phyloP scores from a whole-genome alignment of 345 rosid genomes.

The Streptanthus diversifolius region DNA sequence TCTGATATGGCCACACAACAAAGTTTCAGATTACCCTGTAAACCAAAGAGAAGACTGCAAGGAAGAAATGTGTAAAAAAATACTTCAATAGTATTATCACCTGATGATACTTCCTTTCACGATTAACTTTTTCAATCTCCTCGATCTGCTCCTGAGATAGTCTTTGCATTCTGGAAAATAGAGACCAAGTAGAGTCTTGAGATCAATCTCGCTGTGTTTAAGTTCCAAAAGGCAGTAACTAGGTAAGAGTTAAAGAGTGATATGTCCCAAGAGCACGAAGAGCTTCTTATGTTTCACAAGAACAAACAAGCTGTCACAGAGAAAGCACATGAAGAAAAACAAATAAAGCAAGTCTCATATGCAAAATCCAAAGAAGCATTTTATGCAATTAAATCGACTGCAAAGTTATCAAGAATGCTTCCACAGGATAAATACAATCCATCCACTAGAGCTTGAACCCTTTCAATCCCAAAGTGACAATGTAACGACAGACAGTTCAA shows the following conservation, averaged over 20 bases:
- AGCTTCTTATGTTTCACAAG: conserved; percentile 2
- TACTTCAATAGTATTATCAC: conserved; percentile 35
- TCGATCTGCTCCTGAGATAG: conserved; percentile 74
- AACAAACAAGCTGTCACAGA: conserved; percentile 5
- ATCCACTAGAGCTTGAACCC: background rate
- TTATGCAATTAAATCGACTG: background rate
- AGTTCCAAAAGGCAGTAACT: background rate
- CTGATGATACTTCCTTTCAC: conserved; percentile 96
- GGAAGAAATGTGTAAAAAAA: background rate
- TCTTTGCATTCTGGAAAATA: conserved; percentile 64
- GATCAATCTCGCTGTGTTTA: background rate
- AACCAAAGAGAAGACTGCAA: background rate
- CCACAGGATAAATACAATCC: background rate
- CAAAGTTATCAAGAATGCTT: conserved; percentile 12
- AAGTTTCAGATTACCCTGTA: conserved; percentile 10
- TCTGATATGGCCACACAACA: conserved; percentile 42
- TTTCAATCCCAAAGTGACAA: background rate
- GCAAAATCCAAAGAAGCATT: conserved; percentile 9
- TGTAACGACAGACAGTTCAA: background rate
- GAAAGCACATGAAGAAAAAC: conserved; percentile 2
- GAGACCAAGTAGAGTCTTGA: background rate
- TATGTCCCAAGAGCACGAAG: background rate
- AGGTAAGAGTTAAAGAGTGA: conserved; percentile 7
- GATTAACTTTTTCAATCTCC: conserved; percentile 83
- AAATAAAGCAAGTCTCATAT: background rate